Evolutionary conservation across 331 rosid species (phyloP), one percentile per base, ranked within the genome.

Genomic region (Telfairia occidentalis): DNA sequence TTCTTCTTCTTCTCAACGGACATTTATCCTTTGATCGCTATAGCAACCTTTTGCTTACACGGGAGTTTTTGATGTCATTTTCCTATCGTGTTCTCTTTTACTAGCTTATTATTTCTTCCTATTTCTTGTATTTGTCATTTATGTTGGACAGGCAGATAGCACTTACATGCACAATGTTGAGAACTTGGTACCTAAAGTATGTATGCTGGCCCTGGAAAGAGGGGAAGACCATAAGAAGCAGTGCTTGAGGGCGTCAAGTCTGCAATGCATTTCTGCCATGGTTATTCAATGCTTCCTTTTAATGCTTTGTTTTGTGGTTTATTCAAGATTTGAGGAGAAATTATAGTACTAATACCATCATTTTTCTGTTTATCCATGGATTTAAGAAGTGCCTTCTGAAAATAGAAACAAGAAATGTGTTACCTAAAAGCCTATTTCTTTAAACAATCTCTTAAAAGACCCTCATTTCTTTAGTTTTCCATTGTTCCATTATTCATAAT

Each of bases 181-280:
- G 84, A 90, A 80, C 82, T 82, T 95, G 83, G 96, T 89, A 55
- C 84, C 32, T 50, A 88, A 89, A 90, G 93, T 92, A 63, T 92
- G 96, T 71, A 65, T 64, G 81, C 83, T 92, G 78, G 87, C 90
- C 42, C 73, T 71, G 55, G 96, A 85, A 79, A 80, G 60, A 9
- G 92, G 90, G 54, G 97, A 89, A 49, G 86, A 88, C 16, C 79
- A 26, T 15, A 86, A 86, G 81, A 88, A 77, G 72, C 59, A 67
- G 77, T 80, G 87, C 83, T 81, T 95, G 88, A 89, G 92, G 82
- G 97, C 97, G 32, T 86, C 96, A 69, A 89, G 97, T 82, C 87
- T 95, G 90, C 99, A 95, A 77, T 95, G 99, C 87, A 90, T 95
- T 78, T 87, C 97, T 29, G 99, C 99, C 78, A 90, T 95, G 99